Conservation (phyloP, 2,329 filamentous ascomycete species). For the Periconia macrospinosa region DNA sequence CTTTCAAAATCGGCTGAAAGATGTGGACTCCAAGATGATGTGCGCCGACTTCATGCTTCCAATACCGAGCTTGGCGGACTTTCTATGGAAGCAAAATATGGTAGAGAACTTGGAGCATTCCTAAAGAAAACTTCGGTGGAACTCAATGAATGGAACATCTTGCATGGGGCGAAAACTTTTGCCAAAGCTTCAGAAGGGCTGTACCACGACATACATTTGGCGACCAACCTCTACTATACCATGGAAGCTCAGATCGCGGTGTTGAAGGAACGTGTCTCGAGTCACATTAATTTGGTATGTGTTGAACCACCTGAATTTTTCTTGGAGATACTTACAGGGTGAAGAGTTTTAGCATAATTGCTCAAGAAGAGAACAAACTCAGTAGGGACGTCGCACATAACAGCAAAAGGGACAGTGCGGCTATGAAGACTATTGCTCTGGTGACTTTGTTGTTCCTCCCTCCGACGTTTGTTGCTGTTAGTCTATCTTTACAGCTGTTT, state of each 20-base stretch:
- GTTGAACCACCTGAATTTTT: neutral
- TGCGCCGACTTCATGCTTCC: slow-evolving; percentile 9
- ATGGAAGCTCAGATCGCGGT: slow-evolving; percentile 4
- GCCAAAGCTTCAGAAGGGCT: neutral
- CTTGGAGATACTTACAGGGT: neutral
- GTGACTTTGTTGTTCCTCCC: slow-evolving; percentile 48
- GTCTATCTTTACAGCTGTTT: neutral
- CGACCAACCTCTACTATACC: slow-evolving; percentile 7
- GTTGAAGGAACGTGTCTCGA: slow-evolving; percentile 11
- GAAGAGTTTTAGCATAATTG: slow-evolving; percentile 14
- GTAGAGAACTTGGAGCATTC: slow-evolving; percentile 8
- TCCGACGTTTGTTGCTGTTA: slow-evolving; percentile 44
- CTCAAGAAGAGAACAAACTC: slow-evolving; percentile 16
- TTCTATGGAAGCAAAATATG: slow-evolving; percentile 4
- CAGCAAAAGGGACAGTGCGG: slow-evolving; percentile 34
- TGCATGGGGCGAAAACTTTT: neutral
- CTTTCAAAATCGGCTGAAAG: neutral
- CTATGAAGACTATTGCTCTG: slow-evolving; percentile 45
- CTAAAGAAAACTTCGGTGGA: slow-evolving; percentile 5
- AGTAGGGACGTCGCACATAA: slow-evolving; percentile 10
- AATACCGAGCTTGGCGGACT: slow-evolving; percentile 8
- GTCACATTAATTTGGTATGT: slow-evolving; percentile 13
- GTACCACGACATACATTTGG: slow-evolving; percentile 6
- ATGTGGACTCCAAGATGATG: slow-evolving; percentile 7
- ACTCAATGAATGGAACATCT: neutral